Conservation (phyloP, 495 filamentous ascomycete species). For the Xylaria flabelliformis region DNA sequence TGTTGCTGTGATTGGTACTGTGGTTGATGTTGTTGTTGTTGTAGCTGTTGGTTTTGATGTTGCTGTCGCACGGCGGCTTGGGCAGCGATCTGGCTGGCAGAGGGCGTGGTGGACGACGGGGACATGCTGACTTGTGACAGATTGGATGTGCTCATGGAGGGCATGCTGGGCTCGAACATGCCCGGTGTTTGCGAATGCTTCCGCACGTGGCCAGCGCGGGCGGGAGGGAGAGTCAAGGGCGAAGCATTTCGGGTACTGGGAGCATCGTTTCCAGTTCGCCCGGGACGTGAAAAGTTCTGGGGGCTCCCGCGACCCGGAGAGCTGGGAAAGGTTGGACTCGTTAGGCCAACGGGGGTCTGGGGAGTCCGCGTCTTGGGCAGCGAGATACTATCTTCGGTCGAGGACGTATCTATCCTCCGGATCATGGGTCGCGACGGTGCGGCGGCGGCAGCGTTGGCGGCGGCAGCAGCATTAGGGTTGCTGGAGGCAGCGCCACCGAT, state of each 20-base stretch:
- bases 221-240: slow-evolving; percentile 50
- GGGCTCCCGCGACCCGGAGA: slow-evolving; percentile 37
- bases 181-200: slow-evolving; percentile 78
- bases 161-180: slow-evolving; percentile 86
- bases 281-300: slow-evolving; percentile 64
- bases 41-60: slow-evolving; percentile 63
- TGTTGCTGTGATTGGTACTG: slow-evolving; percentile 45
- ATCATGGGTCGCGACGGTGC: slow-evolving; percentile 46
- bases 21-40: slow-evolving; percentile 52
- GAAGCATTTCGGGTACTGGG: slow-evolving; percentile 50
- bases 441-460: slow-evolving; percentile 40
- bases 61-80: slow-evolving; percentile 70
- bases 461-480: slow-evolving; percentile 29
- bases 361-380: slow-evolving; percentile 36
- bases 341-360: slow-evolving; percentile 42
- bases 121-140: slow-evolving; percentile 54
- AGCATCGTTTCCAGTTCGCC: slow-evolving; percentile 46
- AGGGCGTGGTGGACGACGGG: slow-evolving; percentile 48
- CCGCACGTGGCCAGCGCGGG: slow-evolving; percentile 53
- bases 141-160: slow-evolving; percentile 66
- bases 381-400: slow-evolving; percentile 49
- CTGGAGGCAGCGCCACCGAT: slow-evolving; percentile 31
- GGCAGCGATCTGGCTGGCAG: slow-evolving; percentile 86
- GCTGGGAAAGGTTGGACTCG: slow-evolving; percentile 43
- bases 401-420: slow-evolving; percentile 53